Evolutionary conservation across 345 rosid species (phyloP).

Genomic region (Rhodamnia argentea): DNA sequence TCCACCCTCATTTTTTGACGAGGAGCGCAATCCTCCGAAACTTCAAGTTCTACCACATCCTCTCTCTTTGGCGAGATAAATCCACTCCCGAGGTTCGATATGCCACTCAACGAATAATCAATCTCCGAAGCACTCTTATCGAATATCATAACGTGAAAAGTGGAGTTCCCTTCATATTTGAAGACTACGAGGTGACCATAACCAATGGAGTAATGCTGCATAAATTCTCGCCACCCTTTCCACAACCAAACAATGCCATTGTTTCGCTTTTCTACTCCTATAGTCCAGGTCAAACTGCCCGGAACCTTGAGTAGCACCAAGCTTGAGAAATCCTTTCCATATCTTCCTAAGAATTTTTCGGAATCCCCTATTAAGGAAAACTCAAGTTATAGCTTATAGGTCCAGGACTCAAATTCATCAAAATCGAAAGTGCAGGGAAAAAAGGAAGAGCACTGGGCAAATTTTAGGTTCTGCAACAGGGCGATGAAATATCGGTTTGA

Average conservation of each 20-base stretch:
- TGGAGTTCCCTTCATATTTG: background rate
- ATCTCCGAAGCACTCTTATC: background rate
- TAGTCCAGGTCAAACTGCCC: background rate
- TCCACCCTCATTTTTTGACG: background rate
- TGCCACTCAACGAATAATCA: background rate
- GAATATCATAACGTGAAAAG: background rate
- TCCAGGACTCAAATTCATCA: background rate
- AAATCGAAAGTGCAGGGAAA: background rate
- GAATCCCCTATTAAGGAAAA: background rate
- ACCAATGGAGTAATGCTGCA: background rate
- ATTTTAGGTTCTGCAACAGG: background rate
- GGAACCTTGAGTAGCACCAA: background rate
- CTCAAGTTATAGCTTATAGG: background rate
- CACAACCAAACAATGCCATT: background rate
- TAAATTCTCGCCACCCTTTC: background rate
- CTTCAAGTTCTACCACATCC: background rate
- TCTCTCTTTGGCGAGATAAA: background rate
- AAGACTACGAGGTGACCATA: background rate
- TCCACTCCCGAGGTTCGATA: background rate
- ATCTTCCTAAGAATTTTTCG: background rate
- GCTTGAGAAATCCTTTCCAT: background rate
- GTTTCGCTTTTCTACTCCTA: background rate
- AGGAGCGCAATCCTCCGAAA: background rate
- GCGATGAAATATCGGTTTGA: background rate
- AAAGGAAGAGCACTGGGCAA: background rate